phyloP scores from a whole-genome alignment of 768 basidiomycete genomes.

The Albatrellus ellisii region DNA sequence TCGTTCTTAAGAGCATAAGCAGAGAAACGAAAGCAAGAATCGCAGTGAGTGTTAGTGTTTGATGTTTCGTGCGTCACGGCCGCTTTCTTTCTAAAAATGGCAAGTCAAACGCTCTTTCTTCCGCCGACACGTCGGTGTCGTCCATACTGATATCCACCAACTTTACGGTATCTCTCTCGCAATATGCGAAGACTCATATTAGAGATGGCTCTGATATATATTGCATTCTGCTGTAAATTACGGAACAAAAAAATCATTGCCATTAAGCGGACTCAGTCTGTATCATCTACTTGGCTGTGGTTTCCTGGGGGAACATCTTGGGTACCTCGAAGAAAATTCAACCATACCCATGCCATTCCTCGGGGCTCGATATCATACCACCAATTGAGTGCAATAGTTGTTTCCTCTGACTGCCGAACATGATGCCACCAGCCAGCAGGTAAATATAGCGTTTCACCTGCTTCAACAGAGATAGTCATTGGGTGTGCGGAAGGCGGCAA shows the following conservation, averaged over 20 bases:
- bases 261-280: too few relatives aligned
- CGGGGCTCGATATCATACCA: constrained; percentile 79
- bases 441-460: constrained; percentile 77
- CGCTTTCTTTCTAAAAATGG: too few relatives aligned
- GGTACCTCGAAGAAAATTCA: constrained; percentile 41
- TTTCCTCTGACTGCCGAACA: constrained; percentile 55
- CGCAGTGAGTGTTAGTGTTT: background rate
- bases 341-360: constrained; percentile 57
- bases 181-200: too few relatives aligned
- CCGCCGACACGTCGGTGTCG: too few relatives aligned
- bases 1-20: background rate
- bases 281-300: too few relatives aligned
- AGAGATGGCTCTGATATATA: too few relatives aligned
- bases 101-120: too few relatives aligned
- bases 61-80: too few relatives aligned
- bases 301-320: constrained; percentile 2
- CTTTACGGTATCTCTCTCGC: too few relatives aligned
- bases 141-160: too few relatives aligned
- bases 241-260: too few relatives aligned
- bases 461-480: constrained; percentile 46
- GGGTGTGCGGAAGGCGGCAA: constrained; percentile 47
- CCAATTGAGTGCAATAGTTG: constrained; percentile 71
- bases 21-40: background rate
- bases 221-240: too few relatives aligned
- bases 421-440: constrained; percentile 96